Evolutionary conservation across 2,329 filamentous ascomycete species (phyloP).

Genomic region (Coniochaeta sp.): DNA sequence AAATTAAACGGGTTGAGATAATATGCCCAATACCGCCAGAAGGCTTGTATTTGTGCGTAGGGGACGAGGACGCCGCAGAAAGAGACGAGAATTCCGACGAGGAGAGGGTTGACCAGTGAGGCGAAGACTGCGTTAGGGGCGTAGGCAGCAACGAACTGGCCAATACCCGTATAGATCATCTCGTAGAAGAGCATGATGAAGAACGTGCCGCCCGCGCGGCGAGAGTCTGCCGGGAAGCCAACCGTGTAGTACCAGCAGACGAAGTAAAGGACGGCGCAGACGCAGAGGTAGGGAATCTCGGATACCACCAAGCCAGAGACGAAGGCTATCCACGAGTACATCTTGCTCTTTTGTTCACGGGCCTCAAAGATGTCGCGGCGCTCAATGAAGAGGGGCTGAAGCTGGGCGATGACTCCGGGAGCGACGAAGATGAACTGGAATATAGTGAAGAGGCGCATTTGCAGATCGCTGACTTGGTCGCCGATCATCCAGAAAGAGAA

Average conservation of each 20-base stretch:
- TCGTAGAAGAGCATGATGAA: conserved; percentile 30
- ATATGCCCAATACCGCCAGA: conserved; percentile 50
- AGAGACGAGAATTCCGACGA: conserved; percentile 31
- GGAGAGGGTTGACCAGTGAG: conserved; percentile 35
- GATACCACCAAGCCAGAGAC: conserved; percentile 57
- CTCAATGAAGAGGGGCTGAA: conserved; percentile 65
- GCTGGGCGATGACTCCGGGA: conserved; percentile 68
- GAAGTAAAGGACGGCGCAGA: conserved; percentile 60
- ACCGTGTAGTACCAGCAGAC: conserved; percentile 66
- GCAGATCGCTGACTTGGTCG: conserved; percentile 53
- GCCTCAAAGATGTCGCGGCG: conserved; percentile 62
- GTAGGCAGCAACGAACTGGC: conserved; percentile 38
- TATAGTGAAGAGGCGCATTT: conserved; percentile 65
- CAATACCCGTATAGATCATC: no score
- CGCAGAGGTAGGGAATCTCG: conserved; percentile 63
- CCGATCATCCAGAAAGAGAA: conserved; percentile 64
- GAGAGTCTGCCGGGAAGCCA: conserved; percentile 59
- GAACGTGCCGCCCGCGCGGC: conserved; percentile 66
- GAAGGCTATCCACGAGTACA: conserved; percentile 68
- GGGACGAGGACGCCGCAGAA: conserved; percentile 32
- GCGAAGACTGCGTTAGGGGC: conserved; percentile 43
- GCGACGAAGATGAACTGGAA: conserved; percentile 73
- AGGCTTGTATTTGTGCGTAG: conserved; percentile 26
- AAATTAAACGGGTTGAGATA: conserved; percentile 62
- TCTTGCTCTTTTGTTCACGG: conserved; percentile 52